Conservation (phyloP, 352 stramenopile genomes). For the Blastocystis sp. region DNA sequence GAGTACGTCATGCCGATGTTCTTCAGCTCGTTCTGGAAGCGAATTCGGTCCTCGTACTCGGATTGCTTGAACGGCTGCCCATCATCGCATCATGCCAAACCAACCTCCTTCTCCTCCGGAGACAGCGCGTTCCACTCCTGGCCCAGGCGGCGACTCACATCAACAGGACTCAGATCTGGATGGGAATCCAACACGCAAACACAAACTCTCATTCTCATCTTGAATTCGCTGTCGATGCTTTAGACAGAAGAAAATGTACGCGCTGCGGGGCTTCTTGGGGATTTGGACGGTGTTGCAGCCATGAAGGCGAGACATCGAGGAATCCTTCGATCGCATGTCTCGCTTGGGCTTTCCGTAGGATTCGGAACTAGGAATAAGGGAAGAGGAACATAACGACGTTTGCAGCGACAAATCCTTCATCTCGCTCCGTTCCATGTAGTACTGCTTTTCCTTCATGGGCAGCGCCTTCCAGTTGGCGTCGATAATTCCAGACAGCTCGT, state of each 20-base stretch:
- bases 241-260: slow-evolving; percentile 66
- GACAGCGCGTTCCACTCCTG: slow-evolving; percentile 55
- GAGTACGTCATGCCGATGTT: slow-evolving; percentile 29
- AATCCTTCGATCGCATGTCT: not conserved
- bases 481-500: slow-evolving; percentile 1
- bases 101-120: slow-evolving; percentile 49
- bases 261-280: slow-evolving; percentile 42
- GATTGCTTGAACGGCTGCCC: slow-evolving; percentile 45
- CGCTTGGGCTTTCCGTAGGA: not conserved
- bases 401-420: not conserved
- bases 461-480: slow-evolving; percentile 22
- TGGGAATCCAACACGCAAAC: not conserved
- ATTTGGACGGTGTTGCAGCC: not conserved
- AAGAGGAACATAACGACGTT: not conserved
- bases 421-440: not conserved
- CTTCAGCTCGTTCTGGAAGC: slow-evolving; percentile 22
- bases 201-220: slow-evolving; percentile 31
- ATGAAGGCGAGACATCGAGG: not conserved
- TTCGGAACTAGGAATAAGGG: not conserved
- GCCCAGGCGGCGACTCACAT: slow-evolving; percentile 59
- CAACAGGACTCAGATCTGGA: slow-evolving; percentile 41
- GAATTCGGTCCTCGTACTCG: slow-evolving; percentile 27
- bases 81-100: not conserved
- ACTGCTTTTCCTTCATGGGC: not conserved
- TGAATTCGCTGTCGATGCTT: slow-evolving; percentile 53